Evolutionary conservation across 148 eudicot species (phyloP), one percentile per base, ranked within the genome.

Genomic region (Hydrangea macrophylla): DNA sequence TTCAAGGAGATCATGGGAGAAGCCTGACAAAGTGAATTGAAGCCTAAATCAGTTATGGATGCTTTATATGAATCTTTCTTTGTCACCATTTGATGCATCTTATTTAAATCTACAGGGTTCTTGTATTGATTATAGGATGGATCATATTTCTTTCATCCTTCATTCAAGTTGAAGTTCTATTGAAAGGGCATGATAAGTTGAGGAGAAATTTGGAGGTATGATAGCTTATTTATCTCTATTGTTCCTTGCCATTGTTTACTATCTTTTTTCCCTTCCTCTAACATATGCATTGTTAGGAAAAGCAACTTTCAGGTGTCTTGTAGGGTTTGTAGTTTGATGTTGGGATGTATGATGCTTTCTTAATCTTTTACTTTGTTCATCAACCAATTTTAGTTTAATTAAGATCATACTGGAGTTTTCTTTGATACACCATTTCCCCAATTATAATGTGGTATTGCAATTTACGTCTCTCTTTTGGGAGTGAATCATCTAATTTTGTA

Each of bases 121-220:
- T 89, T 27, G 87, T 95, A 53, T 72, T 95, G 73, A 84, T 87
- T 15, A 51, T 95, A 32, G 99, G 99, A 73, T 95, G 99, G 99
- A 89, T 91, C 56, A 77, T 95, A 78, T 95, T 95, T 76, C 97
- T 95, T 73, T 87, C 92, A 9, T 89, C 90, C 70, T 95, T 91
- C 75, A 78, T 95, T 70, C 97, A 96, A 9, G 90, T 95, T 59
- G 97, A 95, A 82, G 44, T 79, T 73, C 80, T 95, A 60, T 67
- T 95, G 75, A 95, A 91, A 83, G 94, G 96, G 68, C 84, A 89
- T 25, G 97, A 94, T 57, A 87, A 85, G 77, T 72, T 91, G 75
- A 87, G 97, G 85, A 95, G 83, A 74, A 85, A 84, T 56, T 70
- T 91, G 23, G 99, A 95, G 99, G 99, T 95, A 86, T 65, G 40